phyloP scores from a whole-genome alignment of 2,329 filamentous ascomycete species.

The Aspergillus melleus region DNA sequence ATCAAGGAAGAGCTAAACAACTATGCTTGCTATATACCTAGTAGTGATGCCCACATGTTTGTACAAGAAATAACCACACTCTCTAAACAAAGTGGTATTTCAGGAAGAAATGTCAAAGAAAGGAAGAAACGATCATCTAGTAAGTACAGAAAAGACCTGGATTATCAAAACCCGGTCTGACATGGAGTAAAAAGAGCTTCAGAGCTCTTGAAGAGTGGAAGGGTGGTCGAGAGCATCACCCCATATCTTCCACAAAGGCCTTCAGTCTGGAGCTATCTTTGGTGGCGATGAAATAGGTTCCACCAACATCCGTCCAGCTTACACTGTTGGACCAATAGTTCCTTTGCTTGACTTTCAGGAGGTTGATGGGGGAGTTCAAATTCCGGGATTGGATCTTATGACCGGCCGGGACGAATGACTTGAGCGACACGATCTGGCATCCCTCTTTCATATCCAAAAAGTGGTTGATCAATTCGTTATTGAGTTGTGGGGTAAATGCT shows the following conservation, averaged over 20 bases:
- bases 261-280: slow-evolving; percentile 63
- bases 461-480: slow-evolving; percentile 79
- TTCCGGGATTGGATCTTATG: slow-evolving; percentile 74
- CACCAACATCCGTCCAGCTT: slow-evolving; percentile 85
- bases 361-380: slow-evolving; percentile 76
- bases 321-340: slow-evolving; percentile 71
- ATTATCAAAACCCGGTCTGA: not conserved
- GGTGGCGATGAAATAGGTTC: slow-evolving; percentile 84
- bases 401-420: slow-evolving; percentile 81
- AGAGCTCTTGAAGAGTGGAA: not conserved
- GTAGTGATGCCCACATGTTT: slow-evolving; percentile 4
- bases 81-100: slow-evolving; percentile 5
- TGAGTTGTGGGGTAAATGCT: slow-evolving; percentile 85
- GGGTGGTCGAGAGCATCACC: slow-evolving; percentile 17
- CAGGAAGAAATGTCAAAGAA: slow-evolving; percentile 1
- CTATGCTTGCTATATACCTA: not conserved
- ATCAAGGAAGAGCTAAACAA: not conserved
- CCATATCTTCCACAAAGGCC: slow-evolving; percentile 46
- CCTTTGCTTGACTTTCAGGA: slow-evolving; percentile 73
- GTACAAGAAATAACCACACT: slow-evolving; percentile 21
- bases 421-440: slow-evolving; percentile 85
- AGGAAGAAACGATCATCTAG: not conserved
- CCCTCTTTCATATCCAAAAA: slow-evolving; percentile 92
- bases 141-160: not conserved
- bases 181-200: not conserved